phyloP scores from a whole-genome alignment of 805 yeast species.

The Debaryomyces hansenii region DNA sequence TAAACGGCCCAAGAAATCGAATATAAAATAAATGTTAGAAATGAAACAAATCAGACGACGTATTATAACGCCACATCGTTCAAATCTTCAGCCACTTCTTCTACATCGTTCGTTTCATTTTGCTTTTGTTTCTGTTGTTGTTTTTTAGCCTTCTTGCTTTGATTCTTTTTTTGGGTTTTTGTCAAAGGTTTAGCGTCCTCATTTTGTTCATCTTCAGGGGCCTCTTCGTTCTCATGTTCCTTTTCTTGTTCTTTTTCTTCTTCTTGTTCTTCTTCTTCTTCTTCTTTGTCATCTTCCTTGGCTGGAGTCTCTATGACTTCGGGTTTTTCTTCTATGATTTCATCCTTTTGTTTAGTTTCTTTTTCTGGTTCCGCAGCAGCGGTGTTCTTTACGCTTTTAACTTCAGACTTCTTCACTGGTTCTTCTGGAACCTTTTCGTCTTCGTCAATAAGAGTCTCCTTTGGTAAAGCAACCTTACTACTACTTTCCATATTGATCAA shows the following conservation, averaged over 20 bases:
- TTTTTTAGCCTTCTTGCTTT: background rate
- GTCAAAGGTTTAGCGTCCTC: background rate
- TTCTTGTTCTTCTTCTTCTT: background rate
- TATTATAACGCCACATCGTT: slow-evolving; percentile 6
- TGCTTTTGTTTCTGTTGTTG: background rate
- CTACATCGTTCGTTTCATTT: background rate
- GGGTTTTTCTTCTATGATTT: slow-evolving; percentile 3
- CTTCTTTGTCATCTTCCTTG: background rate
- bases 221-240: slow-evolving; percentile 1
- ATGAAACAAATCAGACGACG: background rate
- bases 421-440: background rate
- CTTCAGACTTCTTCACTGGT: background rate
- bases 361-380: background rate
- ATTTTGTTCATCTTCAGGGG: slow-evolving; percentile 1
- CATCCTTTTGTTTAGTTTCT: slow-evolving; percentile 3
- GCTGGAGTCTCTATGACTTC: background rate
- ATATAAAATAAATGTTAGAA: background rate
- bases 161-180: background rate
- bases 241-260: slow-evolving; percentile 3
- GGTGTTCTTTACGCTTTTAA: background rate
- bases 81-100: background rate
- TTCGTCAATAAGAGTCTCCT: slow-evolving; percentile 42
- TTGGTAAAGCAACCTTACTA: slow-evolving; percentile 32
- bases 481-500: slow-evolving; percentile 28
- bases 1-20: no score